phyloP scores from a whole-genome alignment of 1,284 basidiomycete genomes.

The Puccinia polysora region DNA sequence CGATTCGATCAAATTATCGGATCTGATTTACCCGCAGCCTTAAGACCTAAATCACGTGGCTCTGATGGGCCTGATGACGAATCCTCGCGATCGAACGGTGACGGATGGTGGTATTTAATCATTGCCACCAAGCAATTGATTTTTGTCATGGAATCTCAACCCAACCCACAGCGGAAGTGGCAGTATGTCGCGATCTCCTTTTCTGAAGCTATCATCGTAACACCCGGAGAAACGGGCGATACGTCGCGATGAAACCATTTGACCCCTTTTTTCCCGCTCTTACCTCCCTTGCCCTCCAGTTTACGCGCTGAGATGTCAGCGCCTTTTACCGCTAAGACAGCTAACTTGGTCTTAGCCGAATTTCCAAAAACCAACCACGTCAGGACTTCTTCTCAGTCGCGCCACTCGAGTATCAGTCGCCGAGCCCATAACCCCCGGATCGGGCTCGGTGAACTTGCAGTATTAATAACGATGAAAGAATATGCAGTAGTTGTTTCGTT shows the following conservation, averaged over 20 bases:
- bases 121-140: slow-evolving; percentile 35
- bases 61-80: slow-evolving; percentile 7
- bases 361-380: slow-evolving; percentile 11
- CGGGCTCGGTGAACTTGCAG: slow-evolving; percentile 23
- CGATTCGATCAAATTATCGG: background rate
- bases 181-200: slow-evolving; percentile 25
- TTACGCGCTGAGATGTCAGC: slow-evolving; percentile 36
- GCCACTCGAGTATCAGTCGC: slow-evolving; percentile 2
- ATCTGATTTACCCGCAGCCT: slow-evolving; percentile 1
- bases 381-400: slow-evolving; percentile 8
- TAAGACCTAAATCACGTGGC: slow-evolving; percentile 14
- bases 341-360: slow-evolving; percentile 17
- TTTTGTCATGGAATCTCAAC: slow-evolving; percentile 31
- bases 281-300: slow-evolving; percentile 7
- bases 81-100: background rate
- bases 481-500: slow-evolving; percentile 33
- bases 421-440: background rate
- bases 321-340: slow-evolving; percentile 30
- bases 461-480: slow-evolving; percentile 37
- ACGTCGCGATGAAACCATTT: background rate
- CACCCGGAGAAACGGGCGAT: too few relatives aligned
- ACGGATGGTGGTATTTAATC: slow-evolving; percentile 21
- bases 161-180: slow-evolving; percentile 28
- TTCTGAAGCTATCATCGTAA: too few relatives aligned
- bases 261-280: background rate